Percentiles rank a stretch among this genome's conserved stretches.
Evolutionary conservation across 768 basidiomycete genomes (phyloP).

Genomic region (Obba rivulosa): DNA sequence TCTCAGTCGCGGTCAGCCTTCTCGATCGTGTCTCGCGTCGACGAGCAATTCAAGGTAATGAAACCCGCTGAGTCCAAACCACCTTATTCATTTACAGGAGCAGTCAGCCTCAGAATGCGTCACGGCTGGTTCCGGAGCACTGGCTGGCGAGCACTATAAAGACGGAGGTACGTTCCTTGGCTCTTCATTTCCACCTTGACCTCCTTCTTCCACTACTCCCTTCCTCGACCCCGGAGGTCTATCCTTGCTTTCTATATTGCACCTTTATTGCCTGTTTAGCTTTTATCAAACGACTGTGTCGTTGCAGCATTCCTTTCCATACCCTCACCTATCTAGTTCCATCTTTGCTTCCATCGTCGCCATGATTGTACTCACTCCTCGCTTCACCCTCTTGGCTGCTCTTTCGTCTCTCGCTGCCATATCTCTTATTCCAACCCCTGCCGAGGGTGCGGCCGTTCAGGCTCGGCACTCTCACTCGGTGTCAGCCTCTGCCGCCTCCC

Average conservation of each 20-base stretch:
- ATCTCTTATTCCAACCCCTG: conserved; percentile 29
- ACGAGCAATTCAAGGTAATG: too few relatives aligned
- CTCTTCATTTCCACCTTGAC: conserved; percentile 25
- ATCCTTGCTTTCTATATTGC: conserved; percentile 17
- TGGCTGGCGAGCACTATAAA: conserved; percentile 13
- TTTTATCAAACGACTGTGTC: conserved; percentile 22
- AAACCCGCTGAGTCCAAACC: too few relatives aligned
- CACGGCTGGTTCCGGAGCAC: too few relatives aligned
- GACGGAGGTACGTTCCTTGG: conserved; percentile 5
- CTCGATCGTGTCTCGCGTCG: too few relatives aligned
- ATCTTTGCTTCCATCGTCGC: conserved; percentile 14
- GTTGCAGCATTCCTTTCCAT: conserved; percentile 17
- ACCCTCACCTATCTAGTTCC: conserved; percentile 13
- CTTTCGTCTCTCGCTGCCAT: conserved; percentile 42
- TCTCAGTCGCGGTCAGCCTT: too few relatives aligned
- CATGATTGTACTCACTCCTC: conserved; percentile 49
- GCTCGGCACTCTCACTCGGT: conserved; percentile 10
- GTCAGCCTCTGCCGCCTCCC: neutral
- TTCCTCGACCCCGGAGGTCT: conserved; percentile 54
- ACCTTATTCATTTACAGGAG: too few relatives aligned
- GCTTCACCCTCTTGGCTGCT: conserved; percentile 41
- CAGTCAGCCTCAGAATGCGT: too few relatives aligned
- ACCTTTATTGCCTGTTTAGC: conserved; percentile 9
- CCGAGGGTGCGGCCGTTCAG: conserved; percentile 32
- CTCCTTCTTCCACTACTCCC: conserved; percentile 29